Base-by-base conservation (phyloP, 176 grass and related monocot species). In the Tuctoria greenei region DNA sequence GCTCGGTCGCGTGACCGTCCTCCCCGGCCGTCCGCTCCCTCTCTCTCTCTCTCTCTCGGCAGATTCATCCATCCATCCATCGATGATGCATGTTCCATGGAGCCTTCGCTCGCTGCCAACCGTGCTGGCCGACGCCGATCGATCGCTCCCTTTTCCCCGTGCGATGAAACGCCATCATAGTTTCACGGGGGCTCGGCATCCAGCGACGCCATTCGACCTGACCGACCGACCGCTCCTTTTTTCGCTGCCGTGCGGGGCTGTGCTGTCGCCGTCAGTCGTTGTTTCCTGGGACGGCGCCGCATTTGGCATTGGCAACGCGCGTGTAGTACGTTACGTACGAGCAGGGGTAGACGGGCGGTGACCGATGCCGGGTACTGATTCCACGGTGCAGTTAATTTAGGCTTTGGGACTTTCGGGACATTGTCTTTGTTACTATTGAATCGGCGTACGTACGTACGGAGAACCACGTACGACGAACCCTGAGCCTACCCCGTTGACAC, bases 271-370 rank as follows among this genome's bases (percentile, higher is more conserved):
- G 41, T 36, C 46, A 49, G 42, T 49, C 26, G 67, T 46, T 25
- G 69, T 10, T 66, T 57, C 72, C 63, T 74, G 6, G 71, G 39
- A 46, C 9, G 24, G 41, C 40, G 27, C 26, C 77, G 7, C 54
- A 1, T 44, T 63, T 39, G 56, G 36, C 67, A n/a, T 63, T 39
- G 56, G 36, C 67, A n/a, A 50, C 43, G 42, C 55, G 21, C 12
- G 16, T 17, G 4, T 7, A 31, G 31, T 31, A 3, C 3, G 3
- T 46, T 71, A 51, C 67, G 45, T 52, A 14, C 46, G 10, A 20
- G 68, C 44, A 40, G 3, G 7, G 23, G 8, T 41, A 9, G 17
- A 51, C 9, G 31, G 49, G 4, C 9, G 15, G 45, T 23, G 43
- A 13, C 5, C 13, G 34, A 17, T 26, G 72, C 24, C 44, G 11